Base-by-base conservation (phyloP, 2,329 filamentous ascomycete species). In the Microdochium nivale region DNA sequence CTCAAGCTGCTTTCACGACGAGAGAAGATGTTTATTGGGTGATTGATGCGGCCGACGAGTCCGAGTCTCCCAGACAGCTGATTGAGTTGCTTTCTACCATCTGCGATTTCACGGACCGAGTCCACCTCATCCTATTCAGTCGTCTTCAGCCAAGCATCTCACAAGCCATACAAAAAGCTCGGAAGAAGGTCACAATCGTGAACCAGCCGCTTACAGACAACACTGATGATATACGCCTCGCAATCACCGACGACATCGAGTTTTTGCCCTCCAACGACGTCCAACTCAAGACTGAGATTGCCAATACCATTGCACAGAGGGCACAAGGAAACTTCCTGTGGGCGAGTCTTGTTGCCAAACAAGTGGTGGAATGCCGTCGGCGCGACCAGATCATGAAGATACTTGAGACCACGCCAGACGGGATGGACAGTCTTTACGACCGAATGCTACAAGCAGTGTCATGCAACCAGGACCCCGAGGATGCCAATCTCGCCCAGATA, bases 281-380 rank as follows among this genome's bases (percentile, higher is more conserved):
- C 32, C 9, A 52, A 10, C 57, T 59, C 46, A 59, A 56, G 33
- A 9, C 9, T 16, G 32, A 33, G 9, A 33, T 33, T 16, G 32
- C 16, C 32, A 16, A 33, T 16, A 16, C 9, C 9, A 33, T 33
- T 16, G 32, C 32, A 9, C 49, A 14, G 10, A 13, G 37, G 24
- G 56, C 57, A 0, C 51, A 60, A 8, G 55, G 56, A 3, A 60
- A 58, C 37, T 60, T 59, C 40, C 51, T 59, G 9, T 59, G 57
- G 58, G 54, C 53, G 1, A 52, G 51, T 16, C 55, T 60, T 1
- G 56, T 58, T 0, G 44, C 54, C 2, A 53, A 56, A 7, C 50
- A 51, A 1, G 47, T 60, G n/a, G 35, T 56, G 3, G 49, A 49
- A 14, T 60, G 58, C 19, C 58, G 53, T 33, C 53, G 56, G 1